Evolutionary conservation across 1,284 basidiomycete genomes (phyloP), one percentile per base, ranked within the genome.

Genomic region (Thelephora terrestris): DNA sequence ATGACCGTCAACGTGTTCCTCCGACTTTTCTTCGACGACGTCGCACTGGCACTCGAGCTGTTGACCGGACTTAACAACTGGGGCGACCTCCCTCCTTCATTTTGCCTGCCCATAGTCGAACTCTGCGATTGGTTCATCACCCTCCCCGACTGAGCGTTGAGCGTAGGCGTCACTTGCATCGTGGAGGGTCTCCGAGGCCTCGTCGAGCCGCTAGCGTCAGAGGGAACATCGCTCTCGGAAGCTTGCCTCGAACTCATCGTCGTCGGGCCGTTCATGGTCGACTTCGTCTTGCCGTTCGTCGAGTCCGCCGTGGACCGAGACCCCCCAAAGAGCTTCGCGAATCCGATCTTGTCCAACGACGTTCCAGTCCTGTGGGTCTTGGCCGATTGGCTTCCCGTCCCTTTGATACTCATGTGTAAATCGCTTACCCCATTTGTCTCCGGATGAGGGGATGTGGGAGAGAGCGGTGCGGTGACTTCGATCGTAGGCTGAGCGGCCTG

Each of bases 1-100:
- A 91, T 86, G 43, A 90, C 77, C 0, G 84, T 89, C 48, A 91
- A 70, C 1, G 89, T 91, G 63, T 87, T 90, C 53, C 86, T 68
- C 58, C 83, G 72, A 61, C 68, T 71, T 70, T 81, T 81, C 73
- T 76, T 79, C 53, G 39, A 42, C 25, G 39, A 42, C 20, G 39
- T 42, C 12, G 39, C 25, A 6, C 39, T 42, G 4, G 65, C 54
- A 46, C 63, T 68, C 14, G 59, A 53, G 3, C 59, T 52, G 50
- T 57, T 58, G 37, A 60, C 46, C 1, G 70, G 69, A 50, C 65
- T 71, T 49, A 71, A 55, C 2, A 68, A n/a, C 20, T 21, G 56
- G 16, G 61, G 46, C 2, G 58, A 56, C 52, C 65, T 64, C 39
- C 59, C 36, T 17, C 46, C 52, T 7, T 59, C 48, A 14, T 55